phyloP scores from a whole-genome alignment of 495 filamentous ascomycete species.

The Chaetomium tenue region DNA sequence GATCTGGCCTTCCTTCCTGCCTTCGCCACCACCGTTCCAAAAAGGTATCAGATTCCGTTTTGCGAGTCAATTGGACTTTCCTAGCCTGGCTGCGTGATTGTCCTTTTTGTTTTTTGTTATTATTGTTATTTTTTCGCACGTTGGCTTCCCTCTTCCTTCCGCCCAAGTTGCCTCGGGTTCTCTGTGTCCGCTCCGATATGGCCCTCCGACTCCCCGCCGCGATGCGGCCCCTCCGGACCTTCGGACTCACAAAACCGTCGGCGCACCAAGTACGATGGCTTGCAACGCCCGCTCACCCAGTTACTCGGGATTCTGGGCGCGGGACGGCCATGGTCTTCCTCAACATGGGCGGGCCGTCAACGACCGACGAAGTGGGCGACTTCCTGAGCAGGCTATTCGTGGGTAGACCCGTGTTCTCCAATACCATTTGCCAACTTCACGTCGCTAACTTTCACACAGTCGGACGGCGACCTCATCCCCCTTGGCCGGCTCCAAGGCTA shows the following conservation, averaged over 20 bases:
- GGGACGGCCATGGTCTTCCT: constrained; percentile 97
- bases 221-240: constrained; percentile 29
- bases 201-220: constrained; percentile 44
- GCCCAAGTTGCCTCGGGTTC: background rate
- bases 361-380: constrained; percentile 77
- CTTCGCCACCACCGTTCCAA: constrained; percentile 15
- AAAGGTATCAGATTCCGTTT: background rate
- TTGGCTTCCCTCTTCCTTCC: background rate
- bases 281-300: constrained; percentile 67
- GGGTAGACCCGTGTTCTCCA: background rate
- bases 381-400: constrained; percentile 96
- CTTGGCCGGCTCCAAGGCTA: constrained; percentile 89
- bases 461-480: constrained; percentile 95
- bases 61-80: background rate
- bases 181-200: constrained; percentile 39
- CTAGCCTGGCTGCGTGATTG: background rate
- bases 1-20: constrained; percentile 9
- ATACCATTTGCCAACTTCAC: constrained; percentile 31
- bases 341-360: constrained; percentile 98
- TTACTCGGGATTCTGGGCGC: constrained; percentile 60
- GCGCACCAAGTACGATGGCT: constrained; percentile 49
- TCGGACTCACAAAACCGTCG: constrained; percentile 24
- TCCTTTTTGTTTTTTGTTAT: background rate
- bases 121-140: background rate
- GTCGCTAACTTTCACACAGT: constrained; percentile 45